A percentile compares a stretch with the other conserved stretches of the same genome.
Conservation (phyloP, 1,139 yeast genomes). For the Debaryomycetaceae sp. region DNA sequence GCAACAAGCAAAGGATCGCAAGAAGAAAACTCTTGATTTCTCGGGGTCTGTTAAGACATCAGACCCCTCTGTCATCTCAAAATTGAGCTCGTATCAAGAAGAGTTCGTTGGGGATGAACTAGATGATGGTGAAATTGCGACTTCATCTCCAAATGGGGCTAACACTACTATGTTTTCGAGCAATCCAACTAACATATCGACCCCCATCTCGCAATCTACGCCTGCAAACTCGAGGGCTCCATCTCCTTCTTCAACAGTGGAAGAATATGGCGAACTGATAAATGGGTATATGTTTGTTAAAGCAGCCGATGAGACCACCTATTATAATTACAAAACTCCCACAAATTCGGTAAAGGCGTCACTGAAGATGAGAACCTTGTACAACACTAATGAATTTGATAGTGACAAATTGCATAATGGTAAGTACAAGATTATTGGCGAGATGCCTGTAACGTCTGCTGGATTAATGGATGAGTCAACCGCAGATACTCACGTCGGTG, state of each 20-base stretch:
- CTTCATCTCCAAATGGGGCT: slow-evolving; percentile 6
- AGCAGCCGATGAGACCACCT: slow-evolving; percentile 10
- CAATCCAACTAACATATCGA: slow-evolving; percentile 11
- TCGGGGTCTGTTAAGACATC: slow-evolving; percentile 22
- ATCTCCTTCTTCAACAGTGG: slow-evolving; percentile 5
- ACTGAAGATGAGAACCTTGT: slow-evolving; percentile 13
- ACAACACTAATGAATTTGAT: slow-evolving; percentile 12
- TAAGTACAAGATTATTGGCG: slow-evolving; percentile 31
- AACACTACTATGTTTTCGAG: slow-evolving; percentile 8
- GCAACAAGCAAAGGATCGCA: slow-evolving; percentile 10
- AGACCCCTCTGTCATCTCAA: slow-evolving; percentile 5
- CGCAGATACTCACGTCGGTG: slow-evolving; percentile 35
- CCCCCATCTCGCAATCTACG: slow-evolving; percentile 35
- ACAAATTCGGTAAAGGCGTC: slow-evolving; percentile 3
- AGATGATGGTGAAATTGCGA: slow-evolving; percentile 8
- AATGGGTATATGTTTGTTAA: slow-evolving; percentile 36
- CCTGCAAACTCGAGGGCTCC: slow-evolving; percentile 29
- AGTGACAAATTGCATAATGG: slow-evolving; percentile 3
- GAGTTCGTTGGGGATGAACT: slow-evolving; percentile 10
- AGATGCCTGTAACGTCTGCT: slow-evolving; percentile 33
- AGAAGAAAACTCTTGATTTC: slow-evolving; percentile 19
- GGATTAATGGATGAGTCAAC: slow-evolving; percentile 36
- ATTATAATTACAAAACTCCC: slow-evolving; percentile 20
- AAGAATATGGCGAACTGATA: slow-evolving; percentile 24
- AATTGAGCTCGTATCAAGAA: slow-evolving; percentile 10